Percentiles rank a stretch among this genome's conserved stretches.
Conservation (phyloP, 148 eudicot species). For the Dysphania ambrosioides region DNA sequence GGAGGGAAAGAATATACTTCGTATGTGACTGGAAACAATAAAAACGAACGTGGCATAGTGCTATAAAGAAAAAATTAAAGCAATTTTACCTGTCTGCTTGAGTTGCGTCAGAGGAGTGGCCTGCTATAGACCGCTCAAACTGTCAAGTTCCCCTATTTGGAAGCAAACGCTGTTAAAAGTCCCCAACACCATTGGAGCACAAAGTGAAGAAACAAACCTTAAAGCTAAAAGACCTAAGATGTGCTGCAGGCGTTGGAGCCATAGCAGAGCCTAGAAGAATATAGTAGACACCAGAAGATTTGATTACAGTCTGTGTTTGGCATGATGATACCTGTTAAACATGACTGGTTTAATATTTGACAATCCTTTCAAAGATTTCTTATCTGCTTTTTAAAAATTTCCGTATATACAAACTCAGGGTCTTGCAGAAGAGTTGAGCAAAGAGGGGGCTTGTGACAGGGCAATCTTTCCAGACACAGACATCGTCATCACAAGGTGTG, state of each 20-base stretch:
- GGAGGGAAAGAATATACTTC: not conserved
- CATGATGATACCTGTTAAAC: not conserved
- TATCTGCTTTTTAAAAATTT: not conserved
- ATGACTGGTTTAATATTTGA: not conserved
- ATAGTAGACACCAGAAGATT: not conserved
- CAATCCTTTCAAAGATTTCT: not conserved
- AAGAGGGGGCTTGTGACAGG: slow-evolving; percentile 81
- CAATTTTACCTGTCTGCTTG: too few relatives aligned
- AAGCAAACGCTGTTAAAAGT: not conserved
- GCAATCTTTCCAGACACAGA: slow-evolving; percentile 84
- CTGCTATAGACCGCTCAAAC: not conserved
- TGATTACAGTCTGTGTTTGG: not conserved
- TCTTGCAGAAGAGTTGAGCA: slow-evolving; percentile 75
- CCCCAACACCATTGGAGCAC: not conserved
- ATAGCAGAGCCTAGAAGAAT: too few relatives aligned
- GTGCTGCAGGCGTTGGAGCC: not conserved
- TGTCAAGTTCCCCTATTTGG: not conserved
- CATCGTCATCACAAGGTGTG: slow-evolving; percentile 61
- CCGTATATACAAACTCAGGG: slow-evolving; percentile 61
- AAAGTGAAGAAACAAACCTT: not conserved
- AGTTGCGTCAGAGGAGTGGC: not conserved
- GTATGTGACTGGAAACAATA: too few relatives aligned
- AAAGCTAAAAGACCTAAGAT: not conserved
- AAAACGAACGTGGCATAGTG: too few relatives aligned
- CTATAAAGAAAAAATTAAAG: too few relatives aligned